Percentiles rank a stretch among this genome's conserved stretches.
These are phyloP conservation scores for Striga hermonthica DNA, from an alignment of 305 asterid species.

Conservation along the genomic window DNA sequence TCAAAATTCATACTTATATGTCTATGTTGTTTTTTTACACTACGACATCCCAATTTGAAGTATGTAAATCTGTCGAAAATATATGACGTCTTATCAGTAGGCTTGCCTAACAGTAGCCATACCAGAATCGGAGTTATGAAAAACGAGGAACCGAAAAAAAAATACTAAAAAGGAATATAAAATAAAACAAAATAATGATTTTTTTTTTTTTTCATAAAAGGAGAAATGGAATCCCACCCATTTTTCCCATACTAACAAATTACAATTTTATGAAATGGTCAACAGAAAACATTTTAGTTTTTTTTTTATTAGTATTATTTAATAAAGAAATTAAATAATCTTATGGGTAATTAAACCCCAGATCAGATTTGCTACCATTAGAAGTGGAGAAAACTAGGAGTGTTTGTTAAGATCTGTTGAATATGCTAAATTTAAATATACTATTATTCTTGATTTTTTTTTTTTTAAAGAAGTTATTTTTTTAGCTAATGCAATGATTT, in stretches of 20 bases:
- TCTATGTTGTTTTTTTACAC: too few relatives aligned
- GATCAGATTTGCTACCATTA: slow-evolving; percentile 10
- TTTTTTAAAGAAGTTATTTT: too few relatives aligned
- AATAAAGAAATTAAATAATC: slow-evolving; percentile 2
- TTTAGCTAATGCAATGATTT: neutral
- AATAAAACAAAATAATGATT: too few relatives aligned
- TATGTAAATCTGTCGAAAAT: too few relatives aligned
- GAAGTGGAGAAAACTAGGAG: slow-evolving; percentile 22
- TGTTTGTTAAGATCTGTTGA: slow-evolving; percentile 28
- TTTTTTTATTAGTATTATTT: too few relatives aligned
- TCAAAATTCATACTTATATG: too few relatives aligned
- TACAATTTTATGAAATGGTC: slow-evolving; percentile 8
- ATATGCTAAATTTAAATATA: neutral
- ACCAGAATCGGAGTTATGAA: too few relatives aligned
- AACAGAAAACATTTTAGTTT: slow-evolving; percentile 6
- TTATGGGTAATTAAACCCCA: slow-evolving; percentile 1
- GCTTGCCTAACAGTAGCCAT: too few relatives aligned
- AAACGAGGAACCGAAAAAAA: too few relatives aligned
- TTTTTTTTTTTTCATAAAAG: neutral
- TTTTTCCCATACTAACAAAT: neutral
- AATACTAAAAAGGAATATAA: too few relatives aligned
- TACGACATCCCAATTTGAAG: too few relatives aligned
- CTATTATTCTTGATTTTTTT: neutral
- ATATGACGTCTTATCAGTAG: too few relatives aligned
- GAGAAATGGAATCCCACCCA: neutral